Evolutionary conservation across 495 filamentous ascomycete genomes (phyloP).

Genomic region (Pyronema domesticum): DNA sequence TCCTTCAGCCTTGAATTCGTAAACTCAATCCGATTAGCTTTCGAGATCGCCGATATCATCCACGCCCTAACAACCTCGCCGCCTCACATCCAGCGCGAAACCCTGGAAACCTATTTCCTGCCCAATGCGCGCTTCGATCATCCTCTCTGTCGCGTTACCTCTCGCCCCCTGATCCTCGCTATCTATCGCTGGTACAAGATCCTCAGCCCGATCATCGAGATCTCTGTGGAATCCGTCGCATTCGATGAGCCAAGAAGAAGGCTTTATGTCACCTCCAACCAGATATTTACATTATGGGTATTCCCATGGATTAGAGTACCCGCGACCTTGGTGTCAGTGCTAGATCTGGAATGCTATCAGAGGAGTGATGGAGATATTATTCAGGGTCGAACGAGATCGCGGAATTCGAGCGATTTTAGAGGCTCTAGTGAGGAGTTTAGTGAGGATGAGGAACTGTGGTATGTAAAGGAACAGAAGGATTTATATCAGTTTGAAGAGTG

Average conservation of each 20-base stretch:
- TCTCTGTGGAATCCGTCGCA: conserved; percentile 56
- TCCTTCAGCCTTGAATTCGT: no score
- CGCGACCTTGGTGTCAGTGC: conserved; percentile 54
- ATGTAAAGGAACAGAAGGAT: conserved; percentile 60
- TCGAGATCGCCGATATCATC: conserved; percentile 46
- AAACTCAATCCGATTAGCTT: conserved; percentile 1
- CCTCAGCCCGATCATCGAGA: conserved; percentile 51
- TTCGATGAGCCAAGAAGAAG: conserved; percentile 45
- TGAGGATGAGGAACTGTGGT: conserved; percentile 31
- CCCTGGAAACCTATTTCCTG: conserved; percentile 53
- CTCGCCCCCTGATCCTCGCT: conserved; percentile 42
- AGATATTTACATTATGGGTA: conserved; percentile 60
- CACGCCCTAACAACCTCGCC: conserved; percentile 44
- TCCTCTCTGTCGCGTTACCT: conserved; percentile 60
- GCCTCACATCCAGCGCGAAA: conserved; percentile 41
- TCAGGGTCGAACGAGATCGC: no score
- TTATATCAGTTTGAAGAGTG: conserved; percentile 67
- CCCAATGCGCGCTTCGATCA: conserved; percentile 54
- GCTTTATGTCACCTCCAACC: conserved; percentile 52
- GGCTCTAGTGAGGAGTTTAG: background rate
- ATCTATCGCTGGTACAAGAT: conserved; percentile 83
- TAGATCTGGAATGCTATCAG: conserved; percentile 34
- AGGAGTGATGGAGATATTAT: background rate
- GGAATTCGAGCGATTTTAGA: no score
- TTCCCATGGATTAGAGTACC: conserved; percentile 52